phyloP scores from a whole-genome alignment of 768 basidiomycete species.

The Terana coerulea region DNA sequence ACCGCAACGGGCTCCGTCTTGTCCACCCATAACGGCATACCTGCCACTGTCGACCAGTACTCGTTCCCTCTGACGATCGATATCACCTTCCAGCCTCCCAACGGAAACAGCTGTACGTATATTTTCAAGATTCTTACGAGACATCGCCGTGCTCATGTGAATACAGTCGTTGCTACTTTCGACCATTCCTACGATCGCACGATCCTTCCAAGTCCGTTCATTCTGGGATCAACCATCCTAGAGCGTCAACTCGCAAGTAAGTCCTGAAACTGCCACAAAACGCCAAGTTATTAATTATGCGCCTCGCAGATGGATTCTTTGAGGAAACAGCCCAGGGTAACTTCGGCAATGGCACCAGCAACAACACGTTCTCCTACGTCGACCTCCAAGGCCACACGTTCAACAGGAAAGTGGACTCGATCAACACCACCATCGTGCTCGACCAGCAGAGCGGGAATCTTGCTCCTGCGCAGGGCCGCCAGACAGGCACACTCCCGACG shows the following conservation, averaged over 20 bases:
- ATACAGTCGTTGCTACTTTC: slow-evolving; percentile 46
- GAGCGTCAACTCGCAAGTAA: neutral
- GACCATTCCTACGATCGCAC: slow-evolving; percentile 69
- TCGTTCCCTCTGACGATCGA: slow-evolving; percentile 49
- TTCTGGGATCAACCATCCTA: slow-evolving; percentile 51
- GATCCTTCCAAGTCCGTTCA: slow-evolving; percentile 54
- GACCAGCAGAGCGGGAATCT: slow-evolving; percentile 55
- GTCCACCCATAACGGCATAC: slow-evolving; percentile 46
- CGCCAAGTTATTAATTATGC: neutral
- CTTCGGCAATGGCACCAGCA: slow-evolving; percentile 64
- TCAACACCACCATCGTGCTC: slow-evolving; percentile 55
- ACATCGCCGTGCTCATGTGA: neutral
- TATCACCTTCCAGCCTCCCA: slow-evolving; percentile 28
- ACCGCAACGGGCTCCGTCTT: slow-evolving; percentile 41
- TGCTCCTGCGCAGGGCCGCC: slow-evolving; percentile 13
- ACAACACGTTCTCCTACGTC: slow-evolving; percentile 60
- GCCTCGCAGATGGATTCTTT: slow-evolving; percentile 47
- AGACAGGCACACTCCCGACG: neutral
- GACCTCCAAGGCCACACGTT: slow-evolving; percentile 63
- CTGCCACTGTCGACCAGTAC: slow-evolving; percentile 46
- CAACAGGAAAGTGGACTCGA: slow-evolving; percentile 54
- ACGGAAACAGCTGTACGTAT: slow-evolving; percentile 29
- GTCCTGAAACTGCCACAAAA: neutral
- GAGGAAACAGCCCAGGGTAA: slow-evolving; percentile 41
- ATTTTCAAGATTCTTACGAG: slow-evolving; percentile 1